Evolutionary conservation across 768 basidiomycete genomes (phyloP), one percentile per base, ranked within the genome.

Genomic region (Daedaleopsis nitida): DNA sequence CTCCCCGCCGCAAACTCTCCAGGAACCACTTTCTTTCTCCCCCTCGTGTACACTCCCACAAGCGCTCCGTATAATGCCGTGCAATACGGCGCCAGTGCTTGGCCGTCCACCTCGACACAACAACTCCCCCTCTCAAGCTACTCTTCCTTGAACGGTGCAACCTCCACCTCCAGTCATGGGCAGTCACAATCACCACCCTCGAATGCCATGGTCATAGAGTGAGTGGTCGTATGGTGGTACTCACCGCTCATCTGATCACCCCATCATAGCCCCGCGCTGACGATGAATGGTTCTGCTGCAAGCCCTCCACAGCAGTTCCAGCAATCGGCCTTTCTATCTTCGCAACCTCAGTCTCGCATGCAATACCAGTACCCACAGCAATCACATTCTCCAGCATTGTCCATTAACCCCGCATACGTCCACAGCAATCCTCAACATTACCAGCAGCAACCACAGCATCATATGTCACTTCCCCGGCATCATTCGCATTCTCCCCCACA

Each of bases 61-160:
- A 70, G 75, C 11, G 68, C 72, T 4, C 80, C 82, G 14, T 86
- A 81, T 70, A 82, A 82, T 61, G 78, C 81, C 7, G 79, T 84
- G 68, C 69, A 81, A 1, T 89, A 87, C 60, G 81, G 83, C n/a
- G 66, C 79, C 3, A 67, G 74, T 64, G 68, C 77, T 9, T 87
- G 85, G 85, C 56, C 61, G 13, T 57, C 55, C n/a, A 65, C 80
- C 1, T 67, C 72, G 19, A 68, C 77, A 9, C 70, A 75, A 1
- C 68, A 73, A 10, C 55, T 91, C 1, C 90, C 90, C 0, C 71
- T 92, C 32, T 91, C 90, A 14, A 85, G 75, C 60, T 92, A 91
- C 62, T 92, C 91, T n/a, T 84, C 85, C 49, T 74, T 91, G 51
- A 90, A 91, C 70, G 89, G 88, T 16, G 88, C 89, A n/a, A 89